A percentile compares a stretch with the other conserved stretches of the same genome.
phyloP scores from a whole-genome alignment of 208 protist genomes.

The Acanthamoeba comandoni region DNA sequence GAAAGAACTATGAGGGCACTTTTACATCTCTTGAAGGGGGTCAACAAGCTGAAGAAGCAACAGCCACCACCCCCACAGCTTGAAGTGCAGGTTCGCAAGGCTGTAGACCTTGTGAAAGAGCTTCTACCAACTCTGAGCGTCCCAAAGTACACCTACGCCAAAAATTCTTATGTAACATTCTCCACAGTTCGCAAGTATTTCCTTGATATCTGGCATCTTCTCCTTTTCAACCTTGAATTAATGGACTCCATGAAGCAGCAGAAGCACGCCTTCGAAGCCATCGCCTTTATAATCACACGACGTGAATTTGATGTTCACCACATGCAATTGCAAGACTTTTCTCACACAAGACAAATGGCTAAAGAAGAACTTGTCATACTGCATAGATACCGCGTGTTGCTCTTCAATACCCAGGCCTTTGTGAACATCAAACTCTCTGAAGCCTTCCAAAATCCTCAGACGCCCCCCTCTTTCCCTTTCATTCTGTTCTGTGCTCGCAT shows the following conservation, averaged over 20 bases:
- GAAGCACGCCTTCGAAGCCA: slow-evolving; percentile 65
- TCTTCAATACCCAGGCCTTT: slow-evolving; percentile 74
- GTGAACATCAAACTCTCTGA: slow-evolving; percentile 39
- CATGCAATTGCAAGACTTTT: slow-evolving; percentile 9
- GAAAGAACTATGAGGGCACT: slow-evolving; percentile 30
- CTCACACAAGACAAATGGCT: slow-evolving; percentile 30
- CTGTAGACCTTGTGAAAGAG: slow-evolving; percentile 24
- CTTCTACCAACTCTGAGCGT: slow-evolving; percentile 24
- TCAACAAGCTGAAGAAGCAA: slow-evolving; percentile 11
- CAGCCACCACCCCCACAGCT: not conserved
- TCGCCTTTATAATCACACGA: slow-evolving; percentile 45
- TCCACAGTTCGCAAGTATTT: slow-evolving; percentile 19
- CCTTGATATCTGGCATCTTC: slow-evolving; percentile 65
- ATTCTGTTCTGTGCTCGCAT: slow-evolving; percentile 70
- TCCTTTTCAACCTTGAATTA: slow-evolving; percentile 60
- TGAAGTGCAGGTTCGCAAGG: not conserved
- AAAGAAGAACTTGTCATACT: slow-evolving; percentile 45
- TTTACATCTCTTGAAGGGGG: slow-evolving; percentile 45
- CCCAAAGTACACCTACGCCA: slow-evolving; percentile 12
- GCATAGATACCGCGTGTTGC: slow-evolving; percentile 69
- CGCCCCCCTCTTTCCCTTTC: slow-evolving; percentile 33
- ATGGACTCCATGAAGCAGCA: slow-evolving; percentile 48
- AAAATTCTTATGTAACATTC: too few species aligned
- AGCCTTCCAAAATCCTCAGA: not conserved
- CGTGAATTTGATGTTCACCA: slow-evolving; percentile 55